Evolutionary conservation across 768 basidiomycete genomes (phyloP), one percentile per base, ranked within the genome.

Genomic region (Auricularia sp.): DNA sequence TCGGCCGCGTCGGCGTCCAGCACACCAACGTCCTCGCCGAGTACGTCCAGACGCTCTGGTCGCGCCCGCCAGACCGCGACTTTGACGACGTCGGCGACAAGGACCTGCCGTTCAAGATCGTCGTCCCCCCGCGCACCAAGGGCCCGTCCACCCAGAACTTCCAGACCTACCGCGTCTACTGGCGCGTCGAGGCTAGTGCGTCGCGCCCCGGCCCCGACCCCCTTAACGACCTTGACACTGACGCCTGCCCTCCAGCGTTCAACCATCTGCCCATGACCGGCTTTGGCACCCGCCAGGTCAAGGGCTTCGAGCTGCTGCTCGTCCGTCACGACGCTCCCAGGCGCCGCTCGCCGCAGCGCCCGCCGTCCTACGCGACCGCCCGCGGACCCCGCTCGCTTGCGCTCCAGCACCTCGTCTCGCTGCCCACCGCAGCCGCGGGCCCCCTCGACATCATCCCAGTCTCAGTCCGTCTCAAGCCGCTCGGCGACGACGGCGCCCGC

Each of bases 171-270:
- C 81, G 87, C 54, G 85, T 89, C 71, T 83, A 83, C 71, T 94
- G 92, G 92, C 81, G 90, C 63, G 79, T 94, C 65, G 92, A 94
- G 77, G 91, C 91, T 67, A 82, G 90, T 86, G 68, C 68, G 85
- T 80, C 14, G 29, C 29, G 29, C 29, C 29, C 29, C 29, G 29
- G 1, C 29, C 29, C 29, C 29, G 29, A 29, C 29, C 29, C 63
- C 66, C 69, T 13, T 64, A 58, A 56, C 64, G 36, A 63, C 63
- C 24, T 36, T 10, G 4, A 8, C 56, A 24, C 56, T 59, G 21
- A 59, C 70, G 29, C 72, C 68, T 73, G 61, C 18, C 5, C 62
- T 24, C 33, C 68, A 90, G 90, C 87, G 61, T 81, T 93, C 58
- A 81, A 82, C 66, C 92, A 93, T 71, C 73, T 76, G 6, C 85